Conservation (phyloP, 768 basidiomycete genomes). For the Hygrocybe coccinea region DNA sequence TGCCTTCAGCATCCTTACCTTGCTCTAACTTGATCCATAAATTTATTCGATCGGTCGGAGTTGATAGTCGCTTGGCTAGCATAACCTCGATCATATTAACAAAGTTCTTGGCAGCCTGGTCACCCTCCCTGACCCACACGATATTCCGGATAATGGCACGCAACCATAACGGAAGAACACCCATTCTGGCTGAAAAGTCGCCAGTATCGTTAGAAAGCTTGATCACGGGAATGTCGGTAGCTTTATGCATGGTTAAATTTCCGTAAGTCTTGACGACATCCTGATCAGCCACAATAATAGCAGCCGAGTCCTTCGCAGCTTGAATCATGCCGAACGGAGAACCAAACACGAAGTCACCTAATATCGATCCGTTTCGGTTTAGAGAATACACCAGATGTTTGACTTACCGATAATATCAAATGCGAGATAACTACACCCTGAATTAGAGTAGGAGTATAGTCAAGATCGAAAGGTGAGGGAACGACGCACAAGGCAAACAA, state of each 20-base stretch:
- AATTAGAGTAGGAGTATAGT: background rate
- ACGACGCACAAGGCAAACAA: conserved; percentile 59
- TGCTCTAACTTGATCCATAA: conserved; percentile 75
- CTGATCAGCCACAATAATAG: conserved; percentile 55
- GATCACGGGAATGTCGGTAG: conserved; percentile 69
- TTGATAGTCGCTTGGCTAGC: conserved; percentile 64
- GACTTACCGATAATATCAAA: conserved; percentile 64
- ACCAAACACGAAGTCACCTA: conserved; percentile 72
- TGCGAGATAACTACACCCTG: conserved; percentile 52
- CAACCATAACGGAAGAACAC: conserved; percentile 67
- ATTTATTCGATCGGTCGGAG: conserved; percentile 70
- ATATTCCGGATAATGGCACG: conserved; percentile 58
- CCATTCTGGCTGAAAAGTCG: conserved; percentile 81
- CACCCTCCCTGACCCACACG: conserved; percentile 71
- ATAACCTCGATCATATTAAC: conserved; percentile 77
- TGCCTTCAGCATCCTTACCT: conserved; percentile 73
- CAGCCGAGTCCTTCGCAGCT: conserved; percentile 65
- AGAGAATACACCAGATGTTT: background rate
- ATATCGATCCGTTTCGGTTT: background rate
- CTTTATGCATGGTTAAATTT: conserved; percentile 39
- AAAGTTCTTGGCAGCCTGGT: conserved; percentile 60
- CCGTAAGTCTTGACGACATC: conserved; percentile 57
- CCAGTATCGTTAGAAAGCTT: conserved; percentile 84
- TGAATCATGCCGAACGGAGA: conserved; percentile 85
- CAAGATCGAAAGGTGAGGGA: background rate